Conservation (phyloP, 1,139 yeast species). For the Taphrina deformans region DNA sequence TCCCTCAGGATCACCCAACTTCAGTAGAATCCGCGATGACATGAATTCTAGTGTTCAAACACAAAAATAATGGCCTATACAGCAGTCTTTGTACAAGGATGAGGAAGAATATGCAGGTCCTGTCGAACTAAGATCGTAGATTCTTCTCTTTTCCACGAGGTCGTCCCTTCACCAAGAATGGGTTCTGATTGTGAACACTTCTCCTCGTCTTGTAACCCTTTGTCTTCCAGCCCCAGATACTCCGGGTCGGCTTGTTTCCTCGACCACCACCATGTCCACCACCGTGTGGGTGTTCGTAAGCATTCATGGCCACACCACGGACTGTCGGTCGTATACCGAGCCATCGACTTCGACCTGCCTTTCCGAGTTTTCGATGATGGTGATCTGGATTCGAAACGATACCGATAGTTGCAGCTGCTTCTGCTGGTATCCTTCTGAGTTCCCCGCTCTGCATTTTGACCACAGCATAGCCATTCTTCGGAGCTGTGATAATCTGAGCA, state of each 20-base stretch:
- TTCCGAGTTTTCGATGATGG: constrained; percentile 86
- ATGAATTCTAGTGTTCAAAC: too few relatives aligned
- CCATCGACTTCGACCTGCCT: constrained; percentile 94
- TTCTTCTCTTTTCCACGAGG: constrained; percentile 39
- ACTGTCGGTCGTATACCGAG: constrained; percentile 92
- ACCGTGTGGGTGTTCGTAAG: constrained; percentile 97
- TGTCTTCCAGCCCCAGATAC: constrained; percentile 92
- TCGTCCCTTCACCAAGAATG: constrained; percentile 73
- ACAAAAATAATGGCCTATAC: too few relatives aligned
- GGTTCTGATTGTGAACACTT: constrained; percentile 73
- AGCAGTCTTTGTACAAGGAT: too few relatives aligned
- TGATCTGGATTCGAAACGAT: constrained; percentile 93
- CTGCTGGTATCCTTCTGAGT: constrained; percentile 80
- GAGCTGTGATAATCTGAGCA: constrained; percentile 81
- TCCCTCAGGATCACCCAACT: too few relatives aligned
- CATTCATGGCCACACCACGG: constrained; percentile 98
- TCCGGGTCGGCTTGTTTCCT: constrained; percentile 88
- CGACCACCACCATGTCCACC: constrained; percentile 99
- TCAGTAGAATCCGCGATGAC: too few relatives aligned
- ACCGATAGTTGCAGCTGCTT: constrained; percentile 93
- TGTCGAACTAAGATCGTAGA: constrained; percentile 16
- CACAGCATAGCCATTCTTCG: constrained; percentile 69
- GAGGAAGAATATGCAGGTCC: too few relatives aligned
- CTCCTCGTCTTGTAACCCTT: constrained; percentile 94
- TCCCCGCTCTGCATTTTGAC: constrained; percentile 88